Base-by-base conservation (phyloP, 805 yeast genomes). In the Ogataea saltuana region DNA sequence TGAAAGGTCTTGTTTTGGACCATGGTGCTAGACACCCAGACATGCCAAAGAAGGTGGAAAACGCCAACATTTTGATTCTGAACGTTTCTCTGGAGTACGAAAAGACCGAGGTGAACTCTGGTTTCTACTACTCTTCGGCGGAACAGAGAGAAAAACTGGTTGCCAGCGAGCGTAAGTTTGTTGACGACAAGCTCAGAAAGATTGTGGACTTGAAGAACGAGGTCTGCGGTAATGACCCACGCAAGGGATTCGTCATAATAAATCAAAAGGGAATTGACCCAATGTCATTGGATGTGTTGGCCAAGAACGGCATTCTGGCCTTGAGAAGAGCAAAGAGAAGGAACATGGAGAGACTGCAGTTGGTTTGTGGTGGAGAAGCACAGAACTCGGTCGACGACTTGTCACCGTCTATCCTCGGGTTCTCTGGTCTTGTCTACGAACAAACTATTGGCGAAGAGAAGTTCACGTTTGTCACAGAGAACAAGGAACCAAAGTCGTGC, bases 11-110 rank as follows among this genome's bases (percentile, higher is more conserved):
- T 54, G 99, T 93, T 27, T 75, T 93, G 52, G 99, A 93, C 65
- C 99, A 93, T 64, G 99, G 99, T 54, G 97, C 97, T 13, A 81
- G 99, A 64, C 99, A 93, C 72, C 99, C 99, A 34, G 99, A 93
- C 67, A 93, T 93, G 99, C 99, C 99, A 46, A 85, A 82, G 53
- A 70, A 81, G 42, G 83, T 93, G 15, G 77, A 79, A 51, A 88
- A 93, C 64, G 97, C 97, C 2, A 72, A 79, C 58, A 81, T 93
- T 25, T 75, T 93, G 61, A 93, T 88, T 41, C 76, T 93, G 56
- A 93, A 93, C 64, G 99, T 93, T 33, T 87, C 96, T 5, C 72
- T 93, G 55, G 99, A 93, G 68, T 93, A 93, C 66, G 99, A 93
- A 64, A 93, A 93, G 72, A 88, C 97, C 32, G 99, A 93, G 71